Conservation (phyloP, 1,139 yeast species). For the Nadsonia starkeyi-henricii region DNA sequence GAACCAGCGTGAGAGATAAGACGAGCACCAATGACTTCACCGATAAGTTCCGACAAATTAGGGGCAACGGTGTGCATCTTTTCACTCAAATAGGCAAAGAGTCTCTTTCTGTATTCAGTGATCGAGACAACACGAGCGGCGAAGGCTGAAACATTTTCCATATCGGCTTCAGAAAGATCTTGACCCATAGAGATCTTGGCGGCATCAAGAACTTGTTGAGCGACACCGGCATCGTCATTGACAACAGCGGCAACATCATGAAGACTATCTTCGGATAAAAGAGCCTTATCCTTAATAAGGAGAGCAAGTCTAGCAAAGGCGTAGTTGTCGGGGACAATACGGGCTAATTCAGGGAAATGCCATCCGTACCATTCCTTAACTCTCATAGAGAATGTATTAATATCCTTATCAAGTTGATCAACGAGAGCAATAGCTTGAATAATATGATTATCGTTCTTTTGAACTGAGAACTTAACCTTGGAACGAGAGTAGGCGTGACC, state of each 20-base stretch:
- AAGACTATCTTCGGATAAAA: conserved; percentile 62
- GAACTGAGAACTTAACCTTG: conserved; percentile 95
- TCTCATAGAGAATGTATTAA: conserved; percentile 97
- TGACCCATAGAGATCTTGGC: conserved; percentile 98
- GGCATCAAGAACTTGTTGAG: conserved; percentile 80
- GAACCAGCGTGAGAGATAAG: conserved; percentile 97
- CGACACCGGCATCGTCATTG: conserved; percentile 86
- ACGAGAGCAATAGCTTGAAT: conserved; percentile 95
- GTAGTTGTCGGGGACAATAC: conserved; percentile 86
- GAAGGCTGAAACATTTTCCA: conserved; percentile 77
- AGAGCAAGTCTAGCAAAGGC: conserved; percentile 73
- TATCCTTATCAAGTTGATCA: conserved; percentile 93
- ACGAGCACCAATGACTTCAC: conserved; percentile 97
- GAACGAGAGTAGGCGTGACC: conserved; percentile 99
- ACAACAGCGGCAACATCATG: conserved; percentile 83
- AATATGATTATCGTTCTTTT: conserved; percentile 96
- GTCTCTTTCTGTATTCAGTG: conserved; percentile 81
- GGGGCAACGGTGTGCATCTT: conserved; percentile 99
- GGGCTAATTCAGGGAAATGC: conserved; percentile 99
- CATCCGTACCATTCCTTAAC: conserved; percentile 99
- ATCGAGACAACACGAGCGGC: conserved; percentile 91
- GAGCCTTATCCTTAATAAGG: conserved; percentile 74
- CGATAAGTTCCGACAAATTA: conserved; percentile 87
- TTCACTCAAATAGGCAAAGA: conserved; percentile 77
- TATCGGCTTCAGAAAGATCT: conserved; percentile 87